Evolutionary conservation across 2,329 filamentous ascomycete species (phyloP).

Genomic region (Calonectria hawksworthii): DNA sequence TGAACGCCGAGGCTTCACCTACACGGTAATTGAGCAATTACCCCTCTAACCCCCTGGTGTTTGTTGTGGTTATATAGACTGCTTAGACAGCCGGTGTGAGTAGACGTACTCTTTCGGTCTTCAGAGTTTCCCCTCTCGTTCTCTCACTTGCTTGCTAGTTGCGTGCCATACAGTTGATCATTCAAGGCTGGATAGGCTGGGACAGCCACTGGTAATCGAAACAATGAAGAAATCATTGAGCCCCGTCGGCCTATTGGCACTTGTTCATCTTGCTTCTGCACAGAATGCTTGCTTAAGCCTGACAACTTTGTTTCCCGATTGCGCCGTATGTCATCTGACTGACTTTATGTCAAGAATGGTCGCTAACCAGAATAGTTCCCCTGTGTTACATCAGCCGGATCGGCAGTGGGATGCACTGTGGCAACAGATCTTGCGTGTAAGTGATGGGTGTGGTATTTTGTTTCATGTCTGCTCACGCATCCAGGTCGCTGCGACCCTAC

Average conservation of each 20-base stretch:
- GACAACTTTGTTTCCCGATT: slow-evolving; percentile 40
- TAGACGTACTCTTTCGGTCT: not conserved
- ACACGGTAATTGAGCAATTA: not conserved
- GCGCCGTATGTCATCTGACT: slow-evolving; percentile 37
- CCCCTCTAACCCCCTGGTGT: not conserved
- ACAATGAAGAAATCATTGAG: slow-evolving; percentile 19
- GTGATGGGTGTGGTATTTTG: not conserved
- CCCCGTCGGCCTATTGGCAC: slow-evolving; percentile 34
- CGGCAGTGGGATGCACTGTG: slow-evolving; percentile 41
- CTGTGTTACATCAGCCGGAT: slow-evolving; percentile 40
- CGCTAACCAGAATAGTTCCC: slow-evolving; percentile 31
- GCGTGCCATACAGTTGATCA: not conserved
- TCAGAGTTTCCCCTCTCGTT: not conserved
- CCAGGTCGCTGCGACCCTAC: slow-evolving; percentile 41
- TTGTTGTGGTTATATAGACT: not conserved
- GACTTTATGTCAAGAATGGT: not conserved
- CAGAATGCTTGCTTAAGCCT: slow-evolving; percentile 37
- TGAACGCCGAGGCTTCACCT: slow-evolving; percentile 15
- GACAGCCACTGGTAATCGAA: not conserved
- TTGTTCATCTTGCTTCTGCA: slow-evolving; percentile 33
- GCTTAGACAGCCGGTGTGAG: not conserved
- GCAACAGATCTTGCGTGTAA: slow-evolving; percentile 41
- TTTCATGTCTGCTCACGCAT: not conserved
- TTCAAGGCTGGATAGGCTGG: not conserved
- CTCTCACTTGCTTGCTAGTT: not conserved